phyloP scores from a whole-genome alignment of 2,329 filamentous ascomycete genomes.

The Penicillium concentricum region DNA sequence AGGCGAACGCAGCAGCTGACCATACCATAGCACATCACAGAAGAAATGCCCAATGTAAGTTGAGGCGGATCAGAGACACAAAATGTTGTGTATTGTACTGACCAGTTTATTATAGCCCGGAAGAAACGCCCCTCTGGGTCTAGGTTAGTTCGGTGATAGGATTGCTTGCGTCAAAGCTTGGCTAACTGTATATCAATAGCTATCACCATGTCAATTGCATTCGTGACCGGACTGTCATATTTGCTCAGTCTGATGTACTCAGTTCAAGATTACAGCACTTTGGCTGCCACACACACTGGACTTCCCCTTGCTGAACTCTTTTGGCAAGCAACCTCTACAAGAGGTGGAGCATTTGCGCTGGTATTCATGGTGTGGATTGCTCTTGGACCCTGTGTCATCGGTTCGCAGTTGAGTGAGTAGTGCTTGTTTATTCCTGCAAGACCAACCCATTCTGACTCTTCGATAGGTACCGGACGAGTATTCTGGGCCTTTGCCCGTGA shows the following conservation, averaged over 20 bases:
- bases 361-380: slow-evolving; percentile 44
- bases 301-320: slow-evolving; percentile 69
- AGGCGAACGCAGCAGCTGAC: neutral
- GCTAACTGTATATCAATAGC: slow-evolving; percentile 18
- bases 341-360: slow-evolving; percentile 52
- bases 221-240: slow-evolving; percentile 52
- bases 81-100: neutral
- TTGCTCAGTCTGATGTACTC: slow-evolving; percentile 54
- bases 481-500: slow-evolving; percentile 62
- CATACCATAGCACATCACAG: slow-evolving; percentile 46
- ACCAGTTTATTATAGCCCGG: slow-evolving; percentile 23
- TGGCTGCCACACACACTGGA: slow-evolving; percentile 39
- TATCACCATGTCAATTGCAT: slow-evolving; percentile 52
- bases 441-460: neutral
- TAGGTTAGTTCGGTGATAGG: slow-evolving; percentile 18
- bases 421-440: slow-evolving; percentile 35
- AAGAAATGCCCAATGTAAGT: slow-evolving; percentile 53
- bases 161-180: slow-evolving; percentile 7
- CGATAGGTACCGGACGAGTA: slow-evolving; percentile 50
- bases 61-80: neutral
- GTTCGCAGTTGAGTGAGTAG: slow-evolving; percentile 32
- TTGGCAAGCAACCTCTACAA: slow-evolving; percentile 53
- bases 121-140: slow-evolving; percentile 32
- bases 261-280: slow-evolving; percentile 48
- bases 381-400: slow-evolving; percentile 34